Conservation (phyloP, 805 yeast species). For the Saccharomycopsis sp. region DNA sequence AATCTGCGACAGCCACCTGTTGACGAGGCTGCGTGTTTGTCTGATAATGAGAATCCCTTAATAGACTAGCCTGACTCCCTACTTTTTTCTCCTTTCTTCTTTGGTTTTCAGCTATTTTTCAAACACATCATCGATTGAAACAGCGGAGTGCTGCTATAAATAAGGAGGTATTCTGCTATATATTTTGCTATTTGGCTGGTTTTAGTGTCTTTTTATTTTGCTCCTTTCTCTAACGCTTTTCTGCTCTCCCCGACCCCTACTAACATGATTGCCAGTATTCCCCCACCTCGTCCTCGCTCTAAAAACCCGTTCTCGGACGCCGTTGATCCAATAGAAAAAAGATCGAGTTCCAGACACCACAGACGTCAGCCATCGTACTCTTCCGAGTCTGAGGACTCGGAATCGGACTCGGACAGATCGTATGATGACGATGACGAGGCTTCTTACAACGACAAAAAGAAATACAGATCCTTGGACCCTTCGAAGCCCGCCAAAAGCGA, state of each 20-base stretch:
- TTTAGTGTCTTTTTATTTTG: not conserved
- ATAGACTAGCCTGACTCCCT: not conserved
- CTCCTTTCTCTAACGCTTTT: not conserved
- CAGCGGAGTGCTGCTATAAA: not conserved
- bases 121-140: not conserved
- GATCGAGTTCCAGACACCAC: not conserved
- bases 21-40: not conserved
- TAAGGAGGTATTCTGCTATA: not conserved
- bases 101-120: not conserved
- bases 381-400: constrained; percentile 5
- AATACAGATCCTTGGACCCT: not conserved
- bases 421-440: constrained; percentile 1
- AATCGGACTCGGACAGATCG: not conserved
- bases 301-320: constrained; percentile 21
- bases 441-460: not conserved
- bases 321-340: constrained; percentile 2
- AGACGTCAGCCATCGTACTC: constrained; percentile 4
- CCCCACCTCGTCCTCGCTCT: constrained; percentile 20
- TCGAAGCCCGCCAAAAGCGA: not conserved
- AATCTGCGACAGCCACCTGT: too few relatives aligned
- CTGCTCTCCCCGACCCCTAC: not conserved
- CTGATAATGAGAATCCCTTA: too few relatives aligned
- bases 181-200: not conserved
- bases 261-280: constrained; percentile 5
- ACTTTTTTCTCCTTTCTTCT: not conserved